These are phyloP conservation scores for Colletotrichum cereale DNA, from an alignment of 2,329 filamentous ascomycete species.

Conservation along the genomic window DNA sequence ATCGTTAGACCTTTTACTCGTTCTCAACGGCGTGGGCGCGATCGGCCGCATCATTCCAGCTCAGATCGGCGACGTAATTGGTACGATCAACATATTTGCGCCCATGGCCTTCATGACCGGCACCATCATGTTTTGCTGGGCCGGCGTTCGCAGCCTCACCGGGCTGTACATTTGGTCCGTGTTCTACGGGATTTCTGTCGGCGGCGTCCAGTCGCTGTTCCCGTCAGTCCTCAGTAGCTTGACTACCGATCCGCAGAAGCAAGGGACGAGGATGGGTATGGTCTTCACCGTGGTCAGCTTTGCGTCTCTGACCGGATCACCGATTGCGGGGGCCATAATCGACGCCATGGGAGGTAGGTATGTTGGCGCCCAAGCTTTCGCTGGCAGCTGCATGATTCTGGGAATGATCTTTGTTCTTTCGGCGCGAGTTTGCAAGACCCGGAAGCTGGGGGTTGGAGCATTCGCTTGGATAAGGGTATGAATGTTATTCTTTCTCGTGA, in stretches of 20 bases:
- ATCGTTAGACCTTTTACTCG: constrained; percentile 59
- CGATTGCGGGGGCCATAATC: constrained; percentile 50
- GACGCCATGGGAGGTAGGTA: constrained; percentile 43
- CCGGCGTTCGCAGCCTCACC: constrained; percentile 41
- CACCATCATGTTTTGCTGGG: constrained; percentile 49
- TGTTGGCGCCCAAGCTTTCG: constrained; percentile 43
- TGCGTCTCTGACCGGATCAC: constrained; percentile 57
- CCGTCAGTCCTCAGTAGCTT: constrained; percentile 54
- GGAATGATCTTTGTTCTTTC: constrained; percentile 37
- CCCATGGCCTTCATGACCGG: constrained; percentile 47
- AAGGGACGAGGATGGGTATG: constrained; percentile 59
- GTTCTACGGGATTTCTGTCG: constrained; percentile 48
- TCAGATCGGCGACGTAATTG: constrained; percentile 61
- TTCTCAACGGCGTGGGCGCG: constrained; percentile 67
- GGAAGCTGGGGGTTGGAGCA: constrained; percentile 24
- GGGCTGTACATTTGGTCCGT: constrained; percentile 47
- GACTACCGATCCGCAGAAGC: constrained; percentile 55
- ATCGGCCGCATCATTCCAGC: constrained; percentile 62
- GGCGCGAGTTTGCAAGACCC: constrained; percentile 36
- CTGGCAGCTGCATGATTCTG: constrained; percentile 38
- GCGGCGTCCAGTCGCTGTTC: constrained; percentile 49
- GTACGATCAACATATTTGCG: constrained; percentile 64
- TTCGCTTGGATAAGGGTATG: constrained; percentile 25
- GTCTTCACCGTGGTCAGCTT: constrained; percentile 56
- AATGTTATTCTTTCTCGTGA: neutral